Evolutionary conservation across 352 stramenopile species (phyloP).

Genomic region (Halophytophthora batemanensis): DNA sequence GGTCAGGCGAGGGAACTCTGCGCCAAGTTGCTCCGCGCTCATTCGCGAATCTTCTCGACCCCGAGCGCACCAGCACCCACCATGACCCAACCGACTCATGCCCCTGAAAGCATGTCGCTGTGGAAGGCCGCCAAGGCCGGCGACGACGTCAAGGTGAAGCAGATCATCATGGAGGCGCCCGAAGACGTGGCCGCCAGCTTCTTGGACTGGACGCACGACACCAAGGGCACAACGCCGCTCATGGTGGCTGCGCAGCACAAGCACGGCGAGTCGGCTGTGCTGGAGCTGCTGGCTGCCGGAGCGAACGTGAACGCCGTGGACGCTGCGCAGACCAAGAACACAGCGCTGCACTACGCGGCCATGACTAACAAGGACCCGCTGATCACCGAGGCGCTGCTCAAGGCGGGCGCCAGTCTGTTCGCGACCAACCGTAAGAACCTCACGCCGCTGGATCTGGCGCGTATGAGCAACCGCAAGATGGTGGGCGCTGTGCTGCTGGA

Average conservation of each 20-base stretch:
- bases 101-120: not conserved
- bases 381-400: constrained; percentile 38
- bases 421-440: constrained; percentile 43
- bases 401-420: constrained; percentile 31
- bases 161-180: constrained; percentile 1
- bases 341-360: constrained; percentile 51
- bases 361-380: constrained; percentile 19
- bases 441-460: constrained; percentile 44
- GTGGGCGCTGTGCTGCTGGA: constrained; percentile 28
- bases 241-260: constrained; percentile 40
- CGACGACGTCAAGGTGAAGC: not conserved
- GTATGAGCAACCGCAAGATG: constrained; percentile 22
- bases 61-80: too few relatives aligned
- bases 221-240: constrained; percentile 37
- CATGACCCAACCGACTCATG: too few relatives aligned
- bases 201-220: constrained; percentile 28
- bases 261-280: constrained; percentile 32
- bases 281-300: constrained; percentile 31
- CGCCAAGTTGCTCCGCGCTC: too few relatives aligned
- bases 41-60: too few relatives aligned
- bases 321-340: constrained; percentile 28
- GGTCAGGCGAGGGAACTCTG: too few relatives aligned
- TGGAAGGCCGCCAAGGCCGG: not conserved
- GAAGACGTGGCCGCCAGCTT: constrained; percentile 1
- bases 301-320: constrained; percentile 34